Base-by-base conservation (phyloP, 805 yeast genomes). In the Wickerhamomyces bisporus region DNA sequence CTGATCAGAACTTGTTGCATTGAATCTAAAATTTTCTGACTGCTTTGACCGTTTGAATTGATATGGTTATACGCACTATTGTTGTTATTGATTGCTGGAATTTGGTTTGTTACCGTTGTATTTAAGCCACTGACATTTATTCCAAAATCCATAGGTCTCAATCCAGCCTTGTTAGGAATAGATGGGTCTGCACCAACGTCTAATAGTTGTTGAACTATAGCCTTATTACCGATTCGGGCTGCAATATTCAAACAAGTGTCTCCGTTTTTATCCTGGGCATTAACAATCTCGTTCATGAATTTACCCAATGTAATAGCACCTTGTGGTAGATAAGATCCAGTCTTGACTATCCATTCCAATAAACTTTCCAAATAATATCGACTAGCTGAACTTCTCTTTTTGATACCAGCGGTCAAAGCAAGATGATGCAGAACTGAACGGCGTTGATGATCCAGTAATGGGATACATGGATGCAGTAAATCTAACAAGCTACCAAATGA, bases 211-310 rank as follows among this genome's bases (percentile, higher is more conserved):
- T 84, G 86, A 9, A 84, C 89, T 39, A 93, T 74, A 32, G 83
- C 79, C 33, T 79, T 76, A 57, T 86, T 84, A 8, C 95, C 95
- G 19, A 93, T 76, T 50, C 94, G 75, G 0, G 97, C 93, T 1
- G 95, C 94, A 39, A 93, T 85, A 55, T 89, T 95, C 43, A 93
- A 68, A 34, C 96, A 89, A 0, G 98, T 93, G 57, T 93, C 96
- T 19, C 98, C 98, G 52, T 89, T 89, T 38, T 78, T 68, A 62
- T 93, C 98, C 45, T 82, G 86, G n/a, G 84, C 83, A 57, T 93
- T 91, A 37, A 91, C 81, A 49, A 93, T 75, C 34, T 79, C 76
- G 14, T 73, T 66, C 66, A 82, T 79, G 47, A 82, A 77, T 53
- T 72, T 66, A 10, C 75, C 71, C 19, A 84, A 63, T 28, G 75